Base-by-base conservation (phyloP, 352 stramenopile species). In the Pythium insidiosum region DNA sequence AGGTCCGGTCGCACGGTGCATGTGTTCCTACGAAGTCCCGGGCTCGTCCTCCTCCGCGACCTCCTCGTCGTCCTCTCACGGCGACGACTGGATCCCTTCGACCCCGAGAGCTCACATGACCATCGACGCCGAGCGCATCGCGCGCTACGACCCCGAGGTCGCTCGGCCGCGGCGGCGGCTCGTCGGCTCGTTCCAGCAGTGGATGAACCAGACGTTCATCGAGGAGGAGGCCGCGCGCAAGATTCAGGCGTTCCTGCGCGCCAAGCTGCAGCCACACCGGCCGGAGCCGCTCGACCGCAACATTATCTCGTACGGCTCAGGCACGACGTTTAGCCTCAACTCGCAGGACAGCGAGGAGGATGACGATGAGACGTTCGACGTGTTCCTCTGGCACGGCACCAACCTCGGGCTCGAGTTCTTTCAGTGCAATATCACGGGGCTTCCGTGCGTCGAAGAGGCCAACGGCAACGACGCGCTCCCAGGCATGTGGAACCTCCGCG, bases 331-430 rank as follows among this genome's bases (percentile, higher is more conserved):
- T 21, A 58, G 36, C 33, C 34, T 47, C 26, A 20, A 57, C 18
- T 56, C 45, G 12, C 44, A 45, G 2, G 55, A 50, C 15, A 56
- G 57, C 1, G 63, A 73, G 31, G 51, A 74, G 6, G 63, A 82
- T 23, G 50, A 63, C 11, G 51, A 68, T 38, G 21, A 66, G 30
- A 58, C 76, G 38, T 79, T 77, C 50, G 68, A 82, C 6, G 61
- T 86, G 39, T 61, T 82, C 19, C 57, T 86, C 7, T 84, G 68
- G 70, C 68, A 86, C 43, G 73, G 73, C 41, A 63, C 63, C 4
- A 61, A 60, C 36, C 56, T 84, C 10, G 73, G 73, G 13, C 34
- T 84, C 18, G 45, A 64, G 36, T 80, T 86, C 25, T 55, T 36
- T 24, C 49, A 57, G 40, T 83, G 70, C 39, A 43, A 65, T 11